phyloP scores from a whole-genome alignment of 805 yeast genomes.

The Candida adriatica region DNA sequence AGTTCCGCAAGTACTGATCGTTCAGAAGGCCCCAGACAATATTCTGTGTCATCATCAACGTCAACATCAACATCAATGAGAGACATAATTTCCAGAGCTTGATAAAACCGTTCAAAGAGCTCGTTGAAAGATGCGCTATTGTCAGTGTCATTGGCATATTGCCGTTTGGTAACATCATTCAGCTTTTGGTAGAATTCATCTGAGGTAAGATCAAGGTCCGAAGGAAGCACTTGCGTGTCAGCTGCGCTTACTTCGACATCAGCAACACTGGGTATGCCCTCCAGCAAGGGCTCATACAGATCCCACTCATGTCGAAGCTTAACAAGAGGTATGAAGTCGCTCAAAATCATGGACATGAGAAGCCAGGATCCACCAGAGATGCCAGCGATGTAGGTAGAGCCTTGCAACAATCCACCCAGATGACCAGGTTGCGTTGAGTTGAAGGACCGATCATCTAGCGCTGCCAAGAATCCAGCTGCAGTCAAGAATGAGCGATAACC shows the following conservation, averaged over 20 bases:
- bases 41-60: slow-evolving; percentile 5
- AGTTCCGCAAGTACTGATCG: too few relatives aligned
- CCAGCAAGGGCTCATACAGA: slow-evolving; percentile 40
- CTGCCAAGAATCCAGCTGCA: slow-evolving; percentile 81
- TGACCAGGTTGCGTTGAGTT: slow-evolving; percentile 45
- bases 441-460: slow-evolving; percentile 65
- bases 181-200: slow-evolving; percentile 20
- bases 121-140: slow-evolving; percentile 5
- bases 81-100: slow-evolving; percentile 14
- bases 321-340: slow-evolving; percentile 33
- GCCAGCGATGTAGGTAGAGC: slow-evolving; percentile 66
- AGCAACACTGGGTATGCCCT: slow-evolving; percentile 53
- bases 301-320: slow-evolving; percentile 34
- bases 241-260: slow-evolving; percentile 25
- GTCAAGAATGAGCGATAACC: slow-evolving; percentile 84
- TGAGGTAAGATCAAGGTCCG: slow-evolving; percentile 16
- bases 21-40: too few relatives aligned
- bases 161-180: slow-evolving; percentile 11
- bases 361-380: slow-evolving; percentile 86
- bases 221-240: slow-evolving; percentile 23
- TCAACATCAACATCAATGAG: slow-evolving; percentile 6
- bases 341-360: slow-evolving; percentile 31
- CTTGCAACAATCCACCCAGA: slow-evolving; percentile 68
- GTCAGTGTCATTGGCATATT: slow-evolving; percentile 3
- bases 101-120: slow-evolving; percentile 19